Base-by-base conservation (phyloP, 306 rosid species). In the Castanea crenata region DNA sequence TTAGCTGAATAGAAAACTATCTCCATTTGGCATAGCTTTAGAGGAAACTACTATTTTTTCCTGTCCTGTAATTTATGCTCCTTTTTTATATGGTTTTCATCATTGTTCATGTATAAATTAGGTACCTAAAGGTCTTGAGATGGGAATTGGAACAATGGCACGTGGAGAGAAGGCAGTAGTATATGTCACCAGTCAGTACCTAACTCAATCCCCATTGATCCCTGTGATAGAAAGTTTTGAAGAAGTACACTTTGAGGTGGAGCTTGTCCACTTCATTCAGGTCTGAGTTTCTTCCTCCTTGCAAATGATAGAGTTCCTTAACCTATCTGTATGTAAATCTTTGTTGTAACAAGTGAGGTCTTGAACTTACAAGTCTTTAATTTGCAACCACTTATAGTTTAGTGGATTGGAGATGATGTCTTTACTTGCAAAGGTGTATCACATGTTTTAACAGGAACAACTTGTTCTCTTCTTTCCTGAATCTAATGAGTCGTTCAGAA, bases 91-190 rank as follows among this genome's bases (percentile, higher is more conserved):
- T 71, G 71, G 59, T n/a, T 25, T 32, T 65, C 70, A 15, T 61
- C 55, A 63, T 57, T 81, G 27, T 76, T 84, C 32, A 49, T 77
- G 38, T 55, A 25, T 46, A 72, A 83, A 78, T 25, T 85, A 96
- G 99, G 91, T 96, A 75, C 99, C 99, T 75, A 90, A 90, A 85
- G 99, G 99, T 80, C 98, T 96, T 82, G 98, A 96, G 87, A 90
- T 96, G 97, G 99, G 92, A 56, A 91, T 96, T 34, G 99, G 99
- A 82, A 86, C 94, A 25, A 96, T 96, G 99, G 67, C 91, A 63
- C 88, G 94, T 79, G 88, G 86, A 83, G 99, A 96, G 89, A 96
- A 89, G 83, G 98, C 97, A 68, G 87, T 90, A 59, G 85, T 96
- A 82, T 96, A 83, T 75, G 97, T 91, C 35, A 86, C 84, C 59